Percentiles rank a stretch among this genome's conserved stretches.
phyloP scores from a whole-genome alignment of 169 alveolate genomes.

The Babesia caballi region DNA sequence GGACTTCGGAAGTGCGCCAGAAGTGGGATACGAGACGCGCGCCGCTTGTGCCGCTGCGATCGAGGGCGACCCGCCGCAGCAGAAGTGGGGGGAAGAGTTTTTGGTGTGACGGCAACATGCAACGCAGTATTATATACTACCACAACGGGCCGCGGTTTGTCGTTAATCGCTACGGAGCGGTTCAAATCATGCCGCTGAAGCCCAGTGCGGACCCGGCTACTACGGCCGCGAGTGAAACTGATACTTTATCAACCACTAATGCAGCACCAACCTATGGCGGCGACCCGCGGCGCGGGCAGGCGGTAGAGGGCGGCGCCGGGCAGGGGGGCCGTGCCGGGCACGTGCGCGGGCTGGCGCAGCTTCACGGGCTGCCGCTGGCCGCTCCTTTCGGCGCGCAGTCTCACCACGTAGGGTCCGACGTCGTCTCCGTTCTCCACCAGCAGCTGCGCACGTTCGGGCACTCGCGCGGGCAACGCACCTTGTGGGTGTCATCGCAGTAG shows the following conservation, averaged over 20 bases:
- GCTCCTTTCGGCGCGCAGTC: conserved; percentile 28
- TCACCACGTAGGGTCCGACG: conserved; percentile 77
- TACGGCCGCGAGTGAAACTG: not conserved
- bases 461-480: conserved; percentile 48
- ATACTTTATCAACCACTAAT: not conserved
- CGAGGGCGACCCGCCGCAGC: not conserved
- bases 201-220: conserved; percentile 1
- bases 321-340: not conserved
- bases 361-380: conserved; percentile 31
- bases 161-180: not conserved
- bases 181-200: not conserved
- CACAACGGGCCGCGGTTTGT: too few relatives aligned
- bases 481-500: conserved; percentile 84
- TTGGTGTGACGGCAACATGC: not conserved
- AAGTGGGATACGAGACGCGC: not conserved
- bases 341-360: conserved; percentile 28
- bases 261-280: conserved; percentile 9
- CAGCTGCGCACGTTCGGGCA: conserved; percentile 28
- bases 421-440: conserved; percentile 74
- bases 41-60: not conserved
- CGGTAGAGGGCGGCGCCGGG: not conserved
- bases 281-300: not conserved
- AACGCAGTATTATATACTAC: conserved; percentile 17
- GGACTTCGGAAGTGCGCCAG: not conserved
- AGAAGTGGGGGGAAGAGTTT: not conserved